Conservation (phyloP, 305 asterid species). For the Euphrasia arctica region DNA sequence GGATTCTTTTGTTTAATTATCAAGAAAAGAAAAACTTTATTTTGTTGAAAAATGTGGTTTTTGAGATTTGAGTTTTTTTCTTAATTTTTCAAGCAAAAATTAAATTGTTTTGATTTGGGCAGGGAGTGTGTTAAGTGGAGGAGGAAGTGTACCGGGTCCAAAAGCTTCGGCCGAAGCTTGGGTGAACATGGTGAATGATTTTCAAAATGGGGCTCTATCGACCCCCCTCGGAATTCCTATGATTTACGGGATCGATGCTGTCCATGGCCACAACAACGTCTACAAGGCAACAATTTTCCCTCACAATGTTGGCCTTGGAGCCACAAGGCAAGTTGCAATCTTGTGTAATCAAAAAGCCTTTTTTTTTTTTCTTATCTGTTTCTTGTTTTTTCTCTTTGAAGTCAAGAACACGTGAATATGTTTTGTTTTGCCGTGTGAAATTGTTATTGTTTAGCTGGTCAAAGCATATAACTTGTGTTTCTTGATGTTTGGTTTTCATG, state of each 20-base stretch:
- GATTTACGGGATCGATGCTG: constrained; percentile 71
- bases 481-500: constrained; percentile 3
- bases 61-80: not conserved
- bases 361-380: no score
- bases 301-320: constrained; percentile 77
- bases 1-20: no score
- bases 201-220: constrained; percentile 57
- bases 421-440: constrained; percentile 17
- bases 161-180: constrained; percentile 54
- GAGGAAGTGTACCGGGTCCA: constrained; percentile 65
- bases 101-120: constrained; percentile 3
- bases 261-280: constrained; percentile 71
- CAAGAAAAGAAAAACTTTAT: no score
- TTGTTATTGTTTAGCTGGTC: constrained; percentile 1
- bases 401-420: not conserved
- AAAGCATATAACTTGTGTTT: not conserved
- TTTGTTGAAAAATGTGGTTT: not conserved
- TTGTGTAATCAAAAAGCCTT: not conserved
- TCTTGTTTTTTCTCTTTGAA: no score
- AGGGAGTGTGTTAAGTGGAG: constrained; percentile 79
- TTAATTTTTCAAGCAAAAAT: not conserved
- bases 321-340: constrained; percentile 48
- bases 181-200: constrained; percentile 60
- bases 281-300: constrained; percentile 64
- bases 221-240: constrained; percentile 60